Evolutionary conservation across 2,329 filamentous ascomycete species (phyloP).

Genomic region (Amylocarpus encephaloides): DNA sequence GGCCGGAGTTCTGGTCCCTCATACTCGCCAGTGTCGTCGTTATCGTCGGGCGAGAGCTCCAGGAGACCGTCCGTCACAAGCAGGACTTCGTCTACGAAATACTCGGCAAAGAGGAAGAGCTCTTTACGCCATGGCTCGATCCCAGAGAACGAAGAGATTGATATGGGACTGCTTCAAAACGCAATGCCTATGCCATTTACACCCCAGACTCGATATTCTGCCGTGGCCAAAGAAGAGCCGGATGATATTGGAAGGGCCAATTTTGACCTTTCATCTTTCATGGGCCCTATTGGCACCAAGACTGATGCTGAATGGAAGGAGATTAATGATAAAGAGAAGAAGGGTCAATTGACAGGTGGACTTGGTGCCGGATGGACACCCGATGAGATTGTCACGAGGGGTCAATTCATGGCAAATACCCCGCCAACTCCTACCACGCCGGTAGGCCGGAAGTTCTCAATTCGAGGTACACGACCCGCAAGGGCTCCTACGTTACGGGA

Average conservation of each 20-base stretch:
- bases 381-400: constrained; percentile 41
- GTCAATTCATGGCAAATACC: constrained; percentile 40
- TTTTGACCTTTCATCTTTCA: constrained; percentile 27
- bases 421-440: constrained; percentile 11
- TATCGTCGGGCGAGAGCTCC: constrained; percentile 10
- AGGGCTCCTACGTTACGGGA: constrained; percentile 41
- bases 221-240: constrained; percentile 20
- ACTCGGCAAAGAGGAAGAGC: constrained; percentile 18
- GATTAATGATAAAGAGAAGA: constrained; percentile 39
- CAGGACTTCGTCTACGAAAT: constrained; percentile 9
- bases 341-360: constrained; percentile 51
- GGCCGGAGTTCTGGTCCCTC: constrained; percentile 7
- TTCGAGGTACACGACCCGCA: constrained; percentile 15
- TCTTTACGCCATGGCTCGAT: constrained; percentile 24
- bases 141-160: constrained; percentile 27
- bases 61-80: constrained; percentile 10
- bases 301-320: constrained; percentile 20
- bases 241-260: constrained; percentile 11
- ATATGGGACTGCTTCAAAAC: constrained; percentile 25
- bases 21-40: constrained; percentile 19
- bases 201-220: constrained; percentile 16
- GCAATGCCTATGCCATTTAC: constrained; percentile 23
- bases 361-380: constrained; percentile 48
- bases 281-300: constrained; percentile 19
- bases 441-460: constrained; percentile 20